Evolutionary conservation across 331 rosid species (phyloP), one percentile per base, ranked within the genome.

Genomic region (Dryas integrifolia): DNA sequence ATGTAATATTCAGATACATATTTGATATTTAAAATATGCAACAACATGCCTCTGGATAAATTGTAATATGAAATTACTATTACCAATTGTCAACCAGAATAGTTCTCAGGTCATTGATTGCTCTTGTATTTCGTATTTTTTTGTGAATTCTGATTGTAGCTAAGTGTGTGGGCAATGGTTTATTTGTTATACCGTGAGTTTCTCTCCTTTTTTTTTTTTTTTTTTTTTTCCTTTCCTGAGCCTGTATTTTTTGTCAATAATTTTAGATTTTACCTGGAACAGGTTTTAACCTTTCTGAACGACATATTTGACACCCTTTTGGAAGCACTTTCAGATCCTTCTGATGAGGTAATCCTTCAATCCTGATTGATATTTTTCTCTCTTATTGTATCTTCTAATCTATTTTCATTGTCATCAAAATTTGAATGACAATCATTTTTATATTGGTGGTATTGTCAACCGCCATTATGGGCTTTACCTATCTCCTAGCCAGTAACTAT

Each of bases 241-340:
- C 40, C 58, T 44, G 52, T 14, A 18, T 61, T 57, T 74, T 44
- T 45, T 61, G 68, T 51, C 26, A 35, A 18, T 73, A 5, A 57
- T 63, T 65, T 44, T 53, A 16, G 40, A 63, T 72, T 72, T 65
- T 51, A 49, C 70, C 53, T 87, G 64, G 26, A 80, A 81, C 94
- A 95, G 99, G 96, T 90, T 70, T 85, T 92, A 72, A 77, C 72
- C 63, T 92, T 13, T 80, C 83, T 92, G 85, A 55, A 82, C 67
- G 98, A 90, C 82, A 79, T 92, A 87, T 84, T 96, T 70, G 88
- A 87, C 47, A 83, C 94, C 69, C 88, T 96, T 79, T 91, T 96
- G 72, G 83, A 76, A 81, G 94, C 94, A 43, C 91, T 96, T 62
- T 96, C 99, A 46, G 99, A 96, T 86, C 82, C 96, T 51, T 90